Percentiles rank a stretch among this genome's conserved stretches.
These are phyloP conservation scores for Abelmoschus esculentus DNA, from an alignment of 345 rosid genomes.

Conservation along the genomic window DNA sequence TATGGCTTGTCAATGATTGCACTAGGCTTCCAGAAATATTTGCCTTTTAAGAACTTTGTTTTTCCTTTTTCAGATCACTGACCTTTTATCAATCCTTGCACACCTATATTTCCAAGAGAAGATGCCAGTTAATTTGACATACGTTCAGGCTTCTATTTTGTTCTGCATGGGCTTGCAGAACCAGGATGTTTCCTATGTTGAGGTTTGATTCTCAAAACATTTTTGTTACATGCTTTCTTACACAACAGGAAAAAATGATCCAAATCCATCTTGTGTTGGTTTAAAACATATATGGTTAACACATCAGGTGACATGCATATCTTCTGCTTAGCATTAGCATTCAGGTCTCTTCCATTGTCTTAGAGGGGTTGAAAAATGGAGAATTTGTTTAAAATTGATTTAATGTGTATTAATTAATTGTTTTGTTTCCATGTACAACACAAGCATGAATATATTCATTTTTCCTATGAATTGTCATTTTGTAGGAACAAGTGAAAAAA, in stretches of 20 bases:
- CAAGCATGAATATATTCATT: no score
- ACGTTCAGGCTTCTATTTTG: constrained; percentile 77
- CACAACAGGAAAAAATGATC: not conserved
- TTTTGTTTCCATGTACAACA: not conserved
- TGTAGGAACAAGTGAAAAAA: constrained; percentile 74
- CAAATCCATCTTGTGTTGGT: not conserved
- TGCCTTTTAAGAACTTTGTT: not conserved
- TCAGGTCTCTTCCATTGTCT: not conserved
- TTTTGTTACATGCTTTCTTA: not conserved
- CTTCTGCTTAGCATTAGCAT: not conserved
- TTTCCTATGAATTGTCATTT: constrained; percentile 6
- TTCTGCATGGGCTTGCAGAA: constrained; percentile 84
- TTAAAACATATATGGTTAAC: not conserved
- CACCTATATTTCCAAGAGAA: constrained; percentile 67
- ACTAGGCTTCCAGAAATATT: not conserved
- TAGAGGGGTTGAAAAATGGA: not conserved
- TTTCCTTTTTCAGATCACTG: constrained; percentile 43
- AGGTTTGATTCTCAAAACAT: constrained; percentile 44
- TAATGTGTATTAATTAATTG: not conserved
- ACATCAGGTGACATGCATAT: not conserved
- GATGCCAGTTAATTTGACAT: constrained; percentile 67
- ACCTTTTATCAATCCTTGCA: constrained; percentile 62
- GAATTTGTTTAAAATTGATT: not conserved
- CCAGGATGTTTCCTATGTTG: constrained; percentile 47
- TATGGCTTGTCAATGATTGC: not conserved